Evolutionary conservation across 371 early-diverging fungal genomes (phyloP).

Genomic region (Mucor piriformis): DNA sequence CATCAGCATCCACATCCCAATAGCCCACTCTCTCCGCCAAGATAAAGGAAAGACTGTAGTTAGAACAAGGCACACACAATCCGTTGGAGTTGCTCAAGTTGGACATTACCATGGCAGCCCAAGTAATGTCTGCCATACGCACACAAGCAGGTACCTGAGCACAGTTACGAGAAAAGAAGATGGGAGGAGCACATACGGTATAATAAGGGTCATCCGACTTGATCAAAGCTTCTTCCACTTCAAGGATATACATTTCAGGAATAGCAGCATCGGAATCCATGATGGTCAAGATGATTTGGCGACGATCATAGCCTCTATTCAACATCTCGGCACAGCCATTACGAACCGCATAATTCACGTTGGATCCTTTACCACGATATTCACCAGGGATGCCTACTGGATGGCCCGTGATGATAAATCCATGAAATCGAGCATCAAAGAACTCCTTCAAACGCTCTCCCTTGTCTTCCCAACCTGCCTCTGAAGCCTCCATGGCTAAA

Average conservation of each 20-base stretch:
- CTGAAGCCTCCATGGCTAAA: conserved; percentile 81
- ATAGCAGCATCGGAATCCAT: conserved; percentile 55
- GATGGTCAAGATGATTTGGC: conserved; percentile 65
- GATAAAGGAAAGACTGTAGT: conserved; percentile 73
- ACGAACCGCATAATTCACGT: conserved; percentile 74
- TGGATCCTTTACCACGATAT: conserved; percentile 76
- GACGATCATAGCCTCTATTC: conserved; percentile 43
- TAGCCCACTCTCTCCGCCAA: conserved; percentile 71
- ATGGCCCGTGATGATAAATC: conserved; percentile 71
- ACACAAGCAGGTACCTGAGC: conserved; percentile 75
- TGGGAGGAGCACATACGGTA: conserved; percentile 70
- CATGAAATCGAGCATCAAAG: conserved; percentile 53
- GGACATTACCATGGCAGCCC: conserved; percentile 80
- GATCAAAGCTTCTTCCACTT: conserved; percentile 44
- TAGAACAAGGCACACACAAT: conserved; percentile 75
- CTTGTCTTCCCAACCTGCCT: conserved; percentile 60
- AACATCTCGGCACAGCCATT: conserved; percentile 36
- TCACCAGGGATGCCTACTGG: conserved; percentile 71
- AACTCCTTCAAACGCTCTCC: conserved; percentile 53
- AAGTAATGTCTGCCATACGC: conserved; percentile 76
- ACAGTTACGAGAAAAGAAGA: conserved; percentile 80
- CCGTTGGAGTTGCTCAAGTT: conserved; percentile 74
- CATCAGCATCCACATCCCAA: conserved; percentile 82
- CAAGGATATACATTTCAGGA: conserved; percentile 48
- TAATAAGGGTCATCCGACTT: conserved; percentile 46